phyloP scores from a whole-genome alignment of 2,329 filamentous ascomycete genomes.

The Thermomyces lanuginosus region DNA sequence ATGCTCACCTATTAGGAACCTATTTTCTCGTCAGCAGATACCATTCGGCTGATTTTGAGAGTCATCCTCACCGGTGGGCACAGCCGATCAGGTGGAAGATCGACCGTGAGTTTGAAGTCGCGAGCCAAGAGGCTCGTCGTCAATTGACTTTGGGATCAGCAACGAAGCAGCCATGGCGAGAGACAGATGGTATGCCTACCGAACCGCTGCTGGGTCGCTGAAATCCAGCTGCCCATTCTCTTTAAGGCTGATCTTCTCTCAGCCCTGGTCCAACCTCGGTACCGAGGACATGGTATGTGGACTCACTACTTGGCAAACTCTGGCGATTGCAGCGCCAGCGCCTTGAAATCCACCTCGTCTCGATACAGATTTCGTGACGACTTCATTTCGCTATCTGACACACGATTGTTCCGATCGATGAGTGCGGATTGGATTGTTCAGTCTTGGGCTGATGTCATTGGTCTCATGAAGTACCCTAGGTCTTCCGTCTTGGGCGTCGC shows the following conservation, averaged over 20 bases:
- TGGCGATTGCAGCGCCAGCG: slow-evolving; percentile 41
- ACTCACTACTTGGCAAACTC: slow-evolving; percentile 44
- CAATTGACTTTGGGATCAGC: slow-evolving; percentile 34
- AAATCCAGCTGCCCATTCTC: slow-evolving; percentile 56
- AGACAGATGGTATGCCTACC: slow-evolving; percentile 32
- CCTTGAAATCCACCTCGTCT: slow-evolving; percentile 44
- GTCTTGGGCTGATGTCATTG: no score
- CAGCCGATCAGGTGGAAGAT: slow-evolving; percentile 60
- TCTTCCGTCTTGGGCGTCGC: no score
- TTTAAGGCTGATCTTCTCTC: slow-evolving; percentile 29
- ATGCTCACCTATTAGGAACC: slow-evolving; percentile 30
- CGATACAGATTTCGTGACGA: slow-evolving; percentile 35
- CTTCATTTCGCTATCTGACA: slow-evolving; percentile 13
- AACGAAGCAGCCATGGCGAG: slow-evolving; percentile 5
- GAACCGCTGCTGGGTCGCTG: slow-evolving; percentile 55
- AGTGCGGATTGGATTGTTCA: no score
- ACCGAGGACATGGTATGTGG: slow-evolving; percentile 5
- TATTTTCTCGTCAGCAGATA: slow-evolving; percentile 8
- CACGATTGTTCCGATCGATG: no score
- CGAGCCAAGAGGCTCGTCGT: slow-evolving; percentile 60
- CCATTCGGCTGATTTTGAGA: not conserved
- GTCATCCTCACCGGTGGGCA: slow-evolving; percentile 56
- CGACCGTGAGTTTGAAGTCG: slow-evolving; percentile 57
- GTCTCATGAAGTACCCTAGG: no score
- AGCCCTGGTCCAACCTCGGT: slow-evolving; percentile 2